These are phyloP conservation scores for Tylopilus sp. DNA, from an alignment of 1,284 basidiomycete species.

Conservation along the genomic window DNA sequence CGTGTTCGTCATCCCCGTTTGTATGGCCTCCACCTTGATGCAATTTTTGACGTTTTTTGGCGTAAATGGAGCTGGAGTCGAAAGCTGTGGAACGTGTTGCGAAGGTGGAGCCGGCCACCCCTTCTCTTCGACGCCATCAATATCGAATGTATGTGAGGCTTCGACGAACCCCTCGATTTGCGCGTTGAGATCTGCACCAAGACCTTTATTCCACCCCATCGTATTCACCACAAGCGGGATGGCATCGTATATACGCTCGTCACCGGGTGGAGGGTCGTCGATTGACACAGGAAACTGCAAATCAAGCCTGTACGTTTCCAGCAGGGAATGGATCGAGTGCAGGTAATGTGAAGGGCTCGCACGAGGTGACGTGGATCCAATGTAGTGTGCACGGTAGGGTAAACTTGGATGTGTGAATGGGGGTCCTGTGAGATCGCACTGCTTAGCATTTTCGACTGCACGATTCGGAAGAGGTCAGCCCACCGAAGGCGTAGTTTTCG, in stretches of 20 bases:
- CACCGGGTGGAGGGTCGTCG: constrained; percentile 26
- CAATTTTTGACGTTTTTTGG: neutral
- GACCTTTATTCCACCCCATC: constrained; percentile 95
- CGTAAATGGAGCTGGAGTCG: neutral
- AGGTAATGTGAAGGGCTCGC: constrained; percentile 81
- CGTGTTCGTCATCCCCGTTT: constrained; percentile 27
- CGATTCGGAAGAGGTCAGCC: constrained; percentile 8
- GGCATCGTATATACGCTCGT: constrained; percentile 45
- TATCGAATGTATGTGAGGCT: constrained; percentile 44
- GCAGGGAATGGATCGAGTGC: constrained; percentile 60
- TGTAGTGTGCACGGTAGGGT: constrained; percentile 76
- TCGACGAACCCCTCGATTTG: constrained; percentile 66
- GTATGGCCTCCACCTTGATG: constrained; percentile 22
- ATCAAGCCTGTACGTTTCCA: constrained; percentile 71
- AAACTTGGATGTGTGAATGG: constrained; percentile 78
- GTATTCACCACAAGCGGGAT: constrained; percentile 92
- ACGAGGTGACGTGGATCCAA: constrained; percentile 78
- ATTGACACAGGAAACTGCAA: constrained; percentile 49
- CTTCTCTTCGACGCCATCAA: constrained; percentile 20
- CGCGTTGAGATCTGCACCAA: constrained; percentile 78
- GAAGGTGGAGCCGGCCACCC: constrained; percentile 25
- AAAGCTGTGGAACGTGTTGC: constrained; percentile 23
- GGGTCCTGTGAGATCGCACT: constrained; percentile 53
- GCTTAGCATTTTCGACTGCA: constrained; percentile 1
- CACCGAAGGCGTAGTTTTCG: constrained; percentile 68